Conservation (phyloP, 805 yeast species). For the Wickerhamomyces chambardii region DNA sequence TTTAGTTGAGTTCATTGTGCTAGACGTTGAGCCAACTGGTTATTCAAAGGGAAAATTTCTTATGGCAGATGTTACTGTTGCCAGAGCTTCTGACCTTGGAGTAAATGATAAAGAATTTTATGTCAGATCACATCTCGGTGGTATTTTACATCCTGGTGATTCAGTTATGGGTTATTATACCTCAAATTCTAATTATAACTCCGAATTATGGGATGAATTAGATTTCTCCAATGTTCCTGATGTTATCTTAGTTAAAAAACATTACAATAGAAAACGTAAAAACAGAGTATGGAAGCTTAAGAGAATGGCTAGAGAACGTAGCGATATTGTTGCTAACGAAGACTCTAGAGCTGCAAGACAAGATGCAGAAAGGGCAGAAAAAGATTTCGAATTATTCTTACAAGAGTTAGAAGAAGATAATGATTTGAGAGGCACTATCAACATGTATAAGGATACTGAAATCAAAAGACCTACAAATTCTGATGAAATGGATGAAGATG, state of each 20-base stretch:
- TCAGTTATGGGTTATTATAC: slow-evolving; percentile 87
- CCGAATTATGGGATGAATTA: slow-evolving; percentile 69
- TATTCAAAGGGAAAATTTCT: slow-evolving; percentile 66
- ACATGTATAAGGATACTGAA: slow-evolving; percentile 63
- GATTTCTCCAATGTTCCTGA: slow-evolving; percentile 66
- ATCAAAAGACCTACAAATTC: neutral
- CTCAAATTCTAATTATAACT: slow-evolving; percentile 80
- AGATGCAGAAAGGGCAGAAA: slow-evolving; percentile 87
- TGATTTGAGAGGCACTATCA: slow-evolving; percentile 86
- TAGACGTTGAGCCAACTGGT: slow-evolving; percentile 93
- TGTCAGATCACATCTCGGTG: slow-evolving; percentile 89
- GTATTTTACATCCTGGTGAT: slow-evolving; percentile 93
- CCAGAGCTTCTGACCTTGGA: slow-evolving; percentile 86
- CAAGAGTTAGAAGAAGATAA: slow-evolving; percentile 97
- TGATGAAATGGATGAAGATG: slow-evolving; percentile 26
- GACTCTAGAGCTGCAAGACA: slow-evolving; percentile 71
- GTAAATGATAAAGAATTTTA: slow-evolving; percentile 75
- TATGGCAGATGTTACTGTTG: slow-evolving; percentile 84
- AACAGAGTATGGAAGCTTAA: slow-evolving; percentile 85
- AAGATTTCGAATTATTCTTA: slow-evolving; percentile 90
- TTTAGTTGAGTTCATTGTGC: slow-evolving; percentile 77
- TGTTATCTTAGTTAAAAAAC: slow-evolving; percentile 82
- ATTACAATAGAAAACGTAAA: slow-evolving; percentile 74
- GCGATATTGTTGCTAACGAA: slow-evolving; percentile 73
- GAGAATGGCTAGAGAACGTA: slow-evolving; percentile 96